Evolutionary conservation across 805 yeast genomes (phyloP), one percentile per base, ranked within the genome.

Genomic region (Geotrichum ghanense): DNA sequence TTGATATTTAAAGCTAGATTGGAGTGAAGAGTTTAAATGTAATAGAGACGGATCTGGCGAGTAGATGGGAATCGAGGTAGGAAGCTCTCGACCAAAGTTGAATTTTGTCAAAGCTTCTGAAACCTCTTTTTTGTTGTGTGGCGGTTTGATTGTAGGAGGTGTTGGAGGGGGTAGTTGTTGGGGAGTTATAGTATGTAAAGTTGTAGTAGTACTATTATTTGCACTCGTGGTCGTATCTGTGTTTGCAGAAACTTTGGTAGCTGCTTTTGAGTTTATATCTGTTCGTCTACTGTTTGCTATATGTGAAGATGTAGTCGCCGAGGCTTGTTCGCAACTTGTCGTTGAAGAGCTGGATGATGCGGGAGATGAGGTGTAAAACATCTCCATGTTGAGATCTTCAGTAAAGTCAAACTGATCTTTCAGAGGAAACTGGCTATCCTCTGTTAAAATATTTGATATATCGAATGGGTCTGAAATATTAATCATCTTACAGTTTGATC

Each of bases 371-470:
- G 12, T 31, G 37, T 31, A 31, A 31, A 53, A 48, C 49, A 56
- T 47, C 40, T 49, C 57, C 53, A 54, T 48, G 48, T 49, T 50
- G 24, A 56, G 45, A 27, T 56, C 57, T 43, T 56, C 56, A 14
- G 51, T 43, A 14, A 56, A 24, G 45, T 54, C 59, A 47, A 47
- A 55, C 17, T 49, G 48, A 19, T 45, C 50, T 17, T 25, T 42
- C 24, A 31, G 17, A 6, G 10, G 12, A 19, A 31, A 31, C 14
- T 5, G 37, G 5, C 5, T 31, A 12, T 31, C 37, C 17, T 31
- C 37, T 7, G 37, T n/a, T 19, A 31, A 31, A 5, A 31, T 31
- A 19, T n/a, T 31, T 6, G 37, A 31, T 19, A 31, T 31, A 19
- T 31, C 37, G 37, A 31, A 31, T 9, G 37, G 37, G 16, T 31